Percentiles rank a stretch among this genome's conserved stretches.
Evolutionary conservation across 768 basidiomycete species (phyloP).

Genomic region (Macrocybe gigantea): DNA sequence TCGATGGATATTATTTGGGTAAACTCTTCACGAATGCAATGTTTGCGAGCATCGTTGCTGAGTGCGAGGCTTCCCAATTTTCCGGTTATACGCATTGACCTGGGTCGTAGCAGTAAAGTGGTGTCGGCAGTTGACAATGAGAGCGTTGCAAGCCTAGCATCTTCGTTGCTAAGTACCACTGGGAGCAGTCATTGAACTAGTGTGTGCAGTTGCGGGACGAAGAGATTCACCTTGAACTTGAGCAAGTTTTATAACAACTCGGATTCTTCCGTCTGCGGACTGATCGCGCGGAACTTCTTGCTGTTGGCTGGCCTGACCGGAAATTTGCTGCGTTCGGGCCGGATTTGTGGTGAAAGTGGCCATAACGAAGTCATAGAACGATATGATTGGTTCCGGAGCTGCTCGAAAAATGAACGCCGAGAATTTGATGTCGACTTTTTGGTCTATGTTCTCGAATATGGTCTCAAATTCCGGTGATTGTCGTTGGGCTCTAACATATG

Average conservation of each 20-base stretch:
- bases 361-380: constrained; percentile 96
- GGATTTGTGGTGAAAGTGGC: constrained; percentile 64
- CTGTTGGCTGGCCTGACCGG: constrained; percentile 1
- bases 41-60: constrained; percentile 58
- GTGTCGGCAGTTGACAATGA: constrained; percentile 89
- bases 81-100: constrained; percentile 73
- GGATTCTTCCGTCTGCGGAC: constrained; percentile 51
- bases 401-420: constrained; percentile 89
- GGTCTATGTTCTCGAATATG: constrained; percentile 79
- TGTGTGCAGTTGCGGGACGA: constrained; percentile 1
- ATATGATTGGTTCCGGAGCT: constrained; percentile 85
- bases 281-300: constrained; percentile 4
- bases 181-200: neutral
- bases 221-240: constrained; percentile 64
- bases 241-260: constrained; percentile 77
- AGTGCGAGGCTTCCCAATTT: constrained; percentile 80
- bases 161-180: constrained; percentile 78
- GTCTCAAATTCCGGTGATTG: constrained; percentile 82
- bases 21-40: constrained; percentile 58
- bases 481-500: constrained; percentile 75
- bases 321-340: neutral
- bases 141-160: constrained; percentile 72
- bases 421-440: constrained; percentile 79
- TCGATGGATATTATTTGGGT: constrained; percentile 89
- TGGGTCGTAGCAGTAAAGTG: constrained; percentile 62